A percentile compares a stretch with the other conserved stretches of the same genome.
phyloP scores from a whole-genome alignment of 495 filamentous ascomycete species.

The Lophiostoma macrostomum region DNA sequence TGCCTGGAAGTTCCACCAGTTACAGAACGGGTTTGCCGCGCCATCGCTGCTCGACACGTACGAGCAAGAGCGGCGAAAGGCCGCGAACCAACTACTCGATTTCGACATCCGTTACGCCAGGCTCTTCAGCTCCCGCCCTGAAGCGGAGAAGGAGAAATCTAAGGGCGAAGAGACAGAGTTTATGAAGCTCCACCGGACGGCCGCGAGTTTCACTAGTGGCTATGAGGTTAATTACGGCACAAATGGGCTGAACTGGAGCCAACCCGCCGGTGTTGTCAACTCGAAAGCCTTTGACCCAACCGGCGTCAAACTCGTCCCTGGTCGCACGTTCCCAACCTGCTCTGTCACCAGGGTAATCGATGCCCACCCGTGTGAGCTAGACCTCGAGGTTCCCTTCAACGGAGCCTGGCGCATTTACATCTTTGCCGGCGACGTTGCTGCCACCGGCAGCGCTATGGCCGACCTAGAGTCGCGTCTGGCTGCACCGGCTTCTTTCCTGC shows the following conservation, averaged over 20 bases:
- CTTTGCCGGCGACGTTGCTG: background rate
- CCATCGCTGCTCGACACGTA: constrained; percentile 3
- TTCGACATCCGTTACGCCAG: constrained; percentile 4
- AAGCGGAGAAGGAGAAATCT: background rate
- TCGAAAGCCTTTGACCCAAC: background rate
- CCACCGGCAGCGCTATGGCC: background rate
- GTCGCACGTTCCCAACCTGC: background rate
- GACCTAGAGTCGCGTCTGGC: background rate
- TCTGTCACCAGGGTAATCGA: background rate
- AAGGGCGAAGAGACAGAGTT: background rate
- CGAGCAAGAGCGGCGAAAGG: background rate
- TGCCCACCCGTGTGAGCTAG: constrained; percentile 1
- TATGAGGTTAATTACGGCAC: constrained; percentile 6
- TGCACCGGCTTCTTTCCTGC: background rate
- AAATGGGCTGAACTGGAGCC: constrained; percentile 1
- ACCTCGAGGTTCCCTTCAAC: constrained; percentile 1
- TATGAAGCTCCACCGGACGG: background rate
- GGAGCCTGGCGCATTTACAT: constrained; percentile 3
- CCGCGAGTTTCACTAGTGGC: constrained; percentile 4
- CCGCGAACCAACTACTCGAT: background rate
- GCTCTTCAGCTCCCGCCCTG: constrained; percentile 2
- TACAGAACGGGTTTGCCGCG: background rate
- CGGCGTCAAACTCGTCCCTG: constrained; percentile 2
- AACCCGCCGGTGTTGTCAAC: background rate
- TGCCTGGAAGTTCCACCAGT: background rate